Conservation (phyloP, 306 rosid genomes). For the Neltuma alba region DNA sequence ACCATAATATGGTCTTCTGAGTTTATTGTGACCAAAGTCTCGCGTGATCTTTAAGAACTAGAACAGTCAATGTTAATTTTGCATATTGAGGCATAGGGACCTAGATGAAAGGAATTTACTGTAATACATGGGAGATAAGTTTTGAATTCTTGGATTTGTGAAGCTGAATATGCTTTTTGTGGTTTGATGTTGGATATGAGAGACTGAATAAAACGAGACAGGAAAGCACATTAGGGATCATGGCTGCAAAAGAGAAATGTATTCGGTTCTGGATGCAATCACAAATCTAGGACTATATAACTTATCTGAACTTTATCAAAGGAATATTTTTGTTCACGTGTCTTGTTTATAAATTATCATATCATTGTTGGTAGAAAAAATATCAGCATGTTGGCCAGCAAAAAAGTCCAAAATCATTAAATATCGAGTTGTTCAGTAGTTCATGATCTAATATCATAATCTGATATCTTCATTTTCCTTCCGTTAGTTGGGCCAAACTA, state of each 20-base stretch:
- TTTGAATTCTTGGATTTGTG: background rate
- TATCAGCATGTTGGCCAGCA: background rate
- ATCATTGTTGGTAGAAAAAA: background rate
- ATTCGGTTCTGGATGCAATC: background rate
- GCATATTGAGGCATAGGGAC: background rate
- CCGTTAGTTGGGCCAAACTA: slow-evolving; percentile 53
- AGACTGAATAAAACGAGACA: background rate
- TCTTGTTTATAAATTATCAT: background rate
- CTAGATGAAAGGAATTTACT: background rate
- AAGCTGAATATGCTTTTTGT: background rate
- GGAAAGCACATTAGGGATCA: no score
- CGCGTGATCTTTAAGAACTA: slow-evolving; percentile 1
- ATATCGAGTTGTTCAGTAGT: background rate
- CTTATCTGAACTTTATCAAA: background rate
- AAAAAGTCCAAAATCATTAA: background rate
- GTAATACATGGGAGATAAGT: background rate
- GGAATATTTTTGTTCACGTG: background rate
- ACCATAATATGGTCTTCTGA: background rate
- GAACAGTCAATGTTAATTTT: background rate
- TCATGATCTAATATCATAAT: background rate
- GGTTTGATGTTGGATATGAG: background rate
- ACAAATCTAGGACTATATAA: background rate
- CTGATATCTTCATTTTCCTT: slow-evolving; percentile 29
- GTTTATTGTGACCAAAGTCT: background rate
- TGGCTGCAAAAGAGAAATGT: background rate